Percentiles rank a stretch among this genome's conserved stretches.
Conservation (phyloP, 768 basidiomycete genomes). For the Pleurotus platypus region DNA sequence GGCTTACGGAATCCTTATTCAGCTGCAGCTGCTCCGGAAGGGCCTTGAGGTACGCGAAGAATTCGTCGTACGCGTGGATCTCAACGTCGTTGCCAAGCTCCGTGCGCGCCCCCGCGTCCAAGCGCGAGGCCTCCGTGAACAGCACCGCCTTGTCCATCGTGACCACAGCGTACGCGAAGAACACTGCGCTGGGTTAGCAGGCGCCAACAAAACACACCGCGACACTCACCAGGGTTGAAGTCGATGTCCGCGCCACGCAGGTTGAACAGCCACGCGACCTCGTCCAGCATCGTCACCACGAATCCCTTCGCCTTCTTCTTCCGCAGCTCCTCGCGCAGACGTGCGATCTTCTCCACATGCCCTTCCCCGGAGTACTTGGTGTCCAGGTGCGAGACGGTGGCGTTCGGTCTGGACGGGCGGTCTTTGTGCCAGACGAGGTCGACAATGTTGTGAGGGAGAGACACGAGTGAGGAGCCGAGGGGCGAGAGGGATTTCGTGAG, state of each 20-base stretch:
- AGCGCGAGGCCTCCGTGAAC: slow-evolving; percentile 61
- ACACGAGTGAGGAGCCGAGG: slow-evolving; percentile 58
- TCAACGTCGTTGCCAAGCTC: slow-evolving; percentile 59
- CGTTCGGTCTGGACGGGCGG: slow-evolving; percentile 66
- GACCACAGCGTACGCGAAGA: slow-evolving; percentile 89
- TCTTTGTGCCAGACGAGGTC: slow-evolving; percentile 72
- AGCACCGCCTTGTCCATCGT: slow-evolving; percentile 55
- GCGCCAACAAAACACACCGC: neutral
- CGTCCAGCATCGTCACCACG: slow-evolving; percentile 87
- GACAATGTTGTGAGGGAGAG: slow-evolving; percentile 69
- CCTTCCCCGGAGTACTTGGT: slow-evolving; percentile 69
- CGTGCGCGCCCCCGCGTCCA: slow-evolving; percentile 35
- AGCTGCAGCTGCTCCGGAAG: slow-evolving; percentile 35
- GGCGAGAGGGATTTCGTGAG: slow-evolving; percentile 54
- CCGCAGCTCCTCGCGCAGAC: slow-evolving; percentile 59
- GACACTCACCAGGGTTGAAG: slow-evolving; percentile 58
- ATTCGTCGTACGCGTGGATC: slow-evolving; percentile 65
- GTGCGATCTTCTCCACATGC: slow-evolving; percentile 61
- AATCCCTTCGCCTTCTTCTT: slow-evolving; percentile 67
- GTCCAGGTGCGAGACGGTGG: slow-evolving; percentile 64
- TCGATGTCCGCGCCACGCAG: slow-evolving; percentile 89
- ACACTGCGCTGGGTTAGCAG: slow-evolving; percentile 46
- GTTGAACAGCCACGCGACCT: slow-evolving; percentile 93
- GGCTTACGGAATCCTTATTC: slow-evolving; percentile 27
- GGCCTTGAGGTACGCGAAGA: slow-evolving; percentile 61